phyloP scores from a whole-genome alignment of 176 grass and related monocot species.

The Aegilops sharonensis region DNA sequence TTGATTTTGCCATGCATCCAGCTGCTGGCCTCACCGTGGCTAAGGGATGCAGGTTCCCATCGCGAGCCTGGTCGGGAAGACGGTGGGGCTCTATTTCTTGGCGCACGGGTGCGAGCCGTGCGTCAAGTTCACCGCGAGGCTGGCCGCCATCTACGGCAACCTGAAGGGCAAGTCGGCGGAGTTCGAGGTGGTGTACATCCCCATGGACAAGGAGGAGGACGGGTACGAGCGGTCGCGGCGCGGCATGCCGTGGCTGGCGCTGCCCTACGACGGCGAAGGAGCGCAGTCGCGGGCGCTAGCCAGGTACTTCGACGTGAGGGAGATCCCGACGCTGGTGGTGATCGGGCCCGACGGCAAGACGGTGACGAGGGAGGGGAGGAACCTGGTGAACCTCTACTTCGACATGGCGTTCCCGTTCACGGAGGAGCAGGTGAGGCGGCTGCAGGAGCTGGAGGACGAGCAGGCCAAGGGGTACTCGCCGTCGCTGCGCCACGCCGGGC shows the following conservation, averaged over 20 bases:
- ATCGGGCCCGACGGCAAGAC: slow-evolving; percentile 71
- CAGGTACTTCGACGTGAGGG: slow-evolving; percentile 60
- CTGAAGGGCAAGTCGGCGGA: slow-evolving; percentile 41
- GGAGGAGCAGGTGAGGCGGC: slow-evolving; percentile 40
- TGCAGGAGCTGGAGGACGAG: slow-evolving; percentile 54
- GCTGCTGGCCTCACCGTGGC: slow-evolving; percentile 38
- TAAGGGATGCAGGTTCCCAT: slow-evolving; percentile 63
- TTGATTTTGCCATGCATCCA: slow-evolving; percentile 18
- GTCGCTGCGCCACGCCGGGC: slow-evolving; percentile 40
- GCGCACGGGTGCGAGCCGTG: slow-evolving; percentile 49
- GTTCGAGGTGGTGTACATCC: slow-evolving; percentile 62
- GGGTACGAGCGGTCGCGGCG: slow-evolving; percentile 42
- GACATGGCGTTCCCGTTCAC: slow-evolving; percentile 78
- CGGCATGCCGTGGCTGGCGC: slow-evolving; percentile 64
- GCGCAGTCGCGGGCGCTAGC: slow-evolving; percentile 45
- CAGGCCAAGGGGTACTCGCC: slow-evolving; percentile 49
- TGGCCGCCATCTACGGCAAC: slow-evolving; percentile 46
- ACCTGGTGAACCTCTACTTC: slow-evolving; percentile 69
- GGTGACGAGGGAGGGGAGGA: slow-evolving; percentile 63
- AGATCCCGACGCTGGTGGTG: slow-evolving; percentile 64
- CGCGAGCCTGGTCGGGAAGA: slow-evolving; percentile 56
- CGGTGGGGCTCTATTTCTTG: slow-evolving; percentile 64
- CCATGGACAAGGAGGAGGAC: slow-evolving; percentile 66
- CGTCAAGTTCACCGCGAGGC: slow-evolving; percentile 54
- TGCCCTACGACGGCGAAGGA: slow-evolving; percentile 42